Percentiles rank a stretch among this genome's conserved stretches.
phyloP scores from a whole-genome alignment of 495 filamentous ascomycete species.

The Sordaria brevicollis region DNA sequence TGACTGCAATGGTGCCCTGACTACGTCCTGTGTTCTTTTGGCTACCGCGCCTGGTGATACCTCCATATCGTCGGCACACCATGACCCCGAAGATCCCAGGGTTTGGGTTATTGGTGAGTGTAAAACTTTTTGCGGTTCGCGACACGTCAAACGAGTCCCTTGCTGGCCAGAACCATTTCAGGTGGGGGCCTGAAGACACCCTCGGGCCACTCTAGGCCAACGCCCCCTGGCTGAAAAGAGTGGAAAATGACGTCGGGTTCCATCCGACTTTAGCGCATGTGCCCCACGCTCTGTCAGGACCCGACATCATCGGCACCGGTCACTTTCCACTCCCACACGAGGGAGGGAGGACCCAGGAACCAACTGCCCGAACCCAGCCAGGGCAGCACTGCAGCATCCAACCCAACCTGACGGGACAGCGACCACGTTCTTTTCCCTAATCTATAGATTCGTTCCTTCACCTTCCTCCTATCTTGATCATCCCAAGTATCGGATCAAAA shows the following conservation, averaged over 20 bases:
- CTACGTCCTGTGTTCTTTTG: neutral
- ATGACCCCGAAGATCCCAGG: neutral
- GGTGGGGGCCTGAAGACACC: neutral
- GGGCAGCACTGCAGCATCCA: neutral
- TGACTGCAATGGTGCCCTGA: neutral
- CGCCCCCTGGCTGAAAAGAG: neutral
- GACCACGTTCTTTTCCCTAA: neutral
- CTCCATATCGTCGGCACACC: neutral
- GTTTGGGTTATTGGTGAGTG: neutral
- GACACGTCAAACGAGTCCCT: neutral
- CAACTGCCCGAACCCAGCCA: neutral
- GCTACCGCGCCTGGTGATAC: neutral
- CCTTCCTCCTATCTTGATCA: neutral
- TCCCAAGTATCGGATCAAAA: neutral
- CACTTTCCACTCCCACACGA: neutral
- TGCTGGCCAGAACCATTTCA: neutral
- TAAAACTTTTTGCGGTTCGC: neutral
- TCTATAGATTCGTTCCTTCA: neutral
- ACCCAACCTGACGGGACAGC: neutral
- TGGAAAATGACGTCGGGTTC: slow-evolving; percentile 8
- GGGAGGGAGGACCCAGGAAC: neutral
- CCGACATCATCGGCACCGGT: neutral
- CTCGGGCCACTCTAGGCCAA: neutral
- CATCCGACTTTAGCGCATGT: neutral
- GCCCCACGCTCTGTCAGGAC: slow-evolving; percentile 8